Base-by-base conservation (phyloP, 495 filamentous ascomycete genomes). In the Aspergillus carlsbadensis region DNA sequence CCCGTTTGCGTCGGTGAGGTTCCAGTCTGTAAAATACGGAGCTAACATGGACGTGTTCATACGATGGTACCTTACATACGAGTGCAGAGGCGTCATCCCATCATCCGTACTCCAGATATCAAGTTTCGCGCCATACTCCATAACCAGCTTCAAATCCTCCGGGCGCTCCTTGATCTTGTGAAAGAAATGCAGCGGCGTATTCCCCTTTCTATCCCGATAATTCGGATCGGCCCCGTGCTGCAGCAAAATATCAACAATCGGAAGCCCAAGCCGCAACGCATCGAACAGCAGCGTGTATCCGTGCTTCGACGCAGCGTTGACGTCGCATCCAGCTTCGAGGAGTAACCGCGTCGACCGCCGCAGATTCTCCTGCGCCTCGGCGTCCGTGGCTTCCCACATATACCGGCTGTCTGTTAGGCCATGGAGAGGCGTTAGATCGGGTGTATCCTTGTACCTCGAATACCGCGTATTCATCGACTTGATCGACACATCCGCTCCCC, bases 1-100 rank as follows among this genome's bases (percentile, higher is more conserved):
- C 13, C 55, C 54, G 8, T 56, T 56, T 3, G 42, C 50, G 21
- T 61, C 56, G 6, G 20, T 47, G n/a, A 61, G 33, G 14, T 39
- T 41, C 62, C 62, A 65, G 41, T 65, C 58, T 10, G 20, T 29
- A 20, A 55, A 42, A 17, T 47, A 48, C 11, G 52, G 52, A 5
- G 10, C 5, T 10, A 55, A 31, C 26, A 55, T 31, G 14, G 49
- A 40, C 6, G 41, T 35, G 10, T 52, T 35, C 4, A 52, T 35
- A 6, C 14, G 13, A 13, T 26, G 14, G 18, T 52, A 14, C 36
- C n/a, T 22, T 15, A 35, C 49, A 31, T 26, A 39, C 0, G 35
- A 15, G 26, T 52, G 49, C 10, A 52, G 49, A 5, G 49, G 49
- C 1, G 49, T 52, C 0, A 5, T 0, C 0, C 49, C 49, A 3